phyloP scores from a whole-genome alignment of 1,139 yeast genomes.

The Blastobotrys petasosporus region DNA sequence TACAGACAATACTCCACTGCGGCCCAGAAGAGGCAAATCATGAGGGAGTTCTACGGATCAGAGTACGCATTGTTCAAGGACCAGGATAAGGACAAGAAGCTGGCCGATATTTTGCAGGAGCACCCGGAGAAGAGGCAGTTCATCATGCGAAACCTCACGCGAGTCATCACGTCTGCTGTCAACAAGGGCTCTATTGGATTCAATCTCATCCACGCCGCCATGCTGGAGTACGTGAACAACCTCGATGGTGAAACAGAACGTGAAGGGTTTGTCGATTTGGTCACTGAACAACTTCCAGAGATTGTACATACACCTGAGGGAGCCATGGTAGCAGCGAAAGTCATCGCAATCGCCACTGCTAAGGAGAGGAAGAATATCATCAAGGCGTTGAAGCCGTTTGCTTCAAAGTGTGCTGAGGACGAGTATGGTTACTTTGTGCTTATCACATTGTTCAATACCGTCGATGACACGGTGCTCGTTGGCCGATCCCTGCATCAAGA shows the following conservation, averaged over 20 bases:
- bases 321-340: slow-evolving; percentile 76
- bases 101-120: slow-evolving; percentile 61
- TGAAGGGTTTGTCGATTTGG: slow-evolving; percentile 74
- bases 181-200: slow-evolving; percentile 96
- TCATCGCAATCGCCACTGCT: slow-evolving; percentile 79
- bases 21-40: slow-evolving; percentile 82
- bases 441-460: slow-evolving; percentile 73
- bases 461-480: slow-evolving; percentile 87
- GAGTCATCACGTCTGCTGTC: slow-evolving; percentile 84
- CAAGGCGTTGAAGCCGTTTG: slow-evolving; percentile 67
- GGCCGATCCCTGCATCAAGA: slow-evolving; percentile 64
- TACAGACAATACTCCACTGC: slow-evolving; percentile 78
- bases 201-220: slow-evolving; percentile 92
- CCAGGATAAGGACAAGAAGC: slow-evolving; percentile 50
- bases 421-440: slow-evolving; percentile 83
- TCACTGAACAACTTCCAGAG: slow-evolving; percentile 88
- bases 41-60: slow-evolving; percentile 96
- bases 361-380: slow-evolving; percentile 84
- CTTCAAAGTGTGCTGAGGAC: slow-evolving; percentile 65
- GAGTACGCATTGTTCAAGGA: slow-evolving; percentile 89
- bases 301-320: slow-evolving; percentile 95
- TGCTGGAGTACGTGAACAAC: slow-evolving; percentile 78
- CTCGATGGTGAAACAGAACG: slow-evolving; percentile 59
- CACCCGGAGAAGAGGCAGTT: slow-evolving; percentile 78
- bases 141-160: slow-evolving; percentile 68